A percentile compares a stretch with the other conserved stretches of the same genome.
Conservation (phyloP, 306 rosid species). For the Medicago ruthenica region DNA sequence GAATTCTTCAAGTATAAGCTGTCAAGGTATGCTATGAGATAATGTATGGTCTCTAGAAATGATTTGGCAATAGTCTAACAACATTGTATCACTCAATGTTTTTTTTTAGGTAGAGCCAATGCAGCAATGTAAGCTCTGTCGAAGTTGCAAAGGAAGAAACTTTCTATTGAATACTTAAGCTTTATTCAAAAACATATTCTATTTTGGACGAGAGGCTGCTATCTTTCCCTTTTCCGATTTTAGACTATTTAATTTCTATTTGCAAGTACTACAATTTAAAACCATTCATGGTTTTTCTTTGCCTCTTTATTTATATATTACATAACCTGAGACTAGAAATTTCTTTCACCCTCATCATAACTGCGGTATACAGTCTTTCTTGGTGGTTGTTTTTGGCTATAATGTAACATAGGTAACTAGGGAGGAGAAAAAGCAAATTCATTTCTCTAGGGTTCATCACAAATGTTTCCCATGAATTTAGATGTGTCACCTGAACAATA, state of each 20-base stretch:
- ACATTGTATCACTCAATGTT: not conserved
- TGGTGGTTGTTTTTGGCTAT: slow-evolving; percentile 22
- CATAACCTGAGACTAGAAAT: slow-evolving; percentile 26
- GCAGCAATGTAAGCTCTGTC: slow-evolving; percentile 20
- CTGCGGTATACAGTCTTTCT: not conserved
- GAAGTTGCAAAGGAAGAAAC: slow-evolving; percentile 5
- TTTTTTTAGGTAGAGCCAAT: not conserved
- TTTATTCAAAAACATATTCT: slow-evolving; percentile 16
- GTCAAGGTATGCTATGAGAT: slow-evolving; percentile 22
- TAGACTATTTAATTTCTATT: not conserved
- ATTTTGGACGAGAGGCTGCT: not conserved
- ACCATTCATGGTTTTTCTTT: not conserved
- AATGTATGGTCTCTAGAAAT: slow-evolving; percentile 1
- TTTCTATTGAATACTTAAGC: not conserved
- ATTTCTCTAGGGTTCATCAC: slow-evolving; percentile 34
- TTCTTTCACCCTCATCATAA: slow-evolving; percentile 3
- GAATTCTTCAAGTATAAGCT: slow-evolving; percentile 5
- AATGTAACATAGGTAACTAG: slow-evolving; percentile 4
- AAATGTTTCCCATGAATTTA: slow-evolving; percentile 36
- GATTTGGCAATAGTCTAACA: slow-evolving; percentile 15
- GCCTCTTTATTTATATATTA: slow-evolving; percentile 9
- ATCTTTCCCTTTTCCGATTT: slow-evolving; percentile 24
- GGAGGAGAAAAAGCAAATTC: slow-evolving; percentile 21
- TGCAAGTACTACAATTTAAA: slow-evolving; percentile 8
- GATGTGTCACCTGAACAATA: slow-evolving; percentile 70